Evolutionary conservation across 2,329 filamentous ascomycete species (phyloP), one percentile per base, ranked within the genome.

Genomic region (Allantophomopsis lycopodina): DNA sequence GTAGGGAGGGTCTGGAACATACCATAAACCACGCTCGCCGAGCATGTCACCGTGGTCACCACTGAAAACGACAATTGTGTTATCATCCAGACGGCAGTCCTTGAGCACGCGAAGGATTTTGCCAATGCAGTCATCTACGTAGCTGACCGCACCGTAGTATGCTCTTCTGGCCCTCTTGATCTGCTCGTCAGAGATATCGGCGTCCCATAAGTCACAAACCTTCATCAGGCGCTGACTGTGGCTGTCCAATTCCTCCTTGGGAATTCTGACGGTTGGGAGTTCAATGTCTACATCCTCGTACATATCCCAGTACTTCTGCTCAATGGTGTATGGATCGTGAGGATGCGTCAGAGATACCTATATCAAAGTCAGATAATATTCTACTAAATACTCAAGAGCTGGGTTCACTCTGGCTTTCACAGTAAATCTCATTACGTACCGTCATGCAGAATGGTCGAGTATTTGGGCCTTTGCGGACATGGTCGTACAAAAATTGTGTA

Each of bases 31-130:
- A 39, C 86, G 79, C 66, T 95, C 88, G 43, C 88, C 88, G 7
- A 95, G 73, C 88, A 95, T 95, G 60, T 95, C 88, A 41, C 88
- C 88, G 55, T 95, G 88, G 57, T 95, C 88, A 35, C 88, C 87
- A 42, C 82, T 88, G 63, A 95, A 95, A 48, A 95, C 78, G 51
- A 95, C 69, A 50, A 94, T 87, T 11, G 88, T 95, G 60, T 94
- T 76, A 28, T 94, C 77, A 44, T 79, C 79, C 35, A 95, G 67
- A 6, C 79, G 74, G 54, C 85, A 89, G 43, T 86, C 72, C 57
- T 87, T 81, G 14, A 95, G 66, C 0, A 84, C 80, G 44, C 76
- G 68, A 17, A 94, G 66, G 28, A 95, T 71, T 55, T 82, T 82
- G 42, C 88, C 88, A 48, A 95, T 79, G 61, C 88, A 88, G 60